Base-by-base conservation (phyloP, 2,329 filamentous ascomycete genomes). In the Paramyrothecium roridum region DNA sequence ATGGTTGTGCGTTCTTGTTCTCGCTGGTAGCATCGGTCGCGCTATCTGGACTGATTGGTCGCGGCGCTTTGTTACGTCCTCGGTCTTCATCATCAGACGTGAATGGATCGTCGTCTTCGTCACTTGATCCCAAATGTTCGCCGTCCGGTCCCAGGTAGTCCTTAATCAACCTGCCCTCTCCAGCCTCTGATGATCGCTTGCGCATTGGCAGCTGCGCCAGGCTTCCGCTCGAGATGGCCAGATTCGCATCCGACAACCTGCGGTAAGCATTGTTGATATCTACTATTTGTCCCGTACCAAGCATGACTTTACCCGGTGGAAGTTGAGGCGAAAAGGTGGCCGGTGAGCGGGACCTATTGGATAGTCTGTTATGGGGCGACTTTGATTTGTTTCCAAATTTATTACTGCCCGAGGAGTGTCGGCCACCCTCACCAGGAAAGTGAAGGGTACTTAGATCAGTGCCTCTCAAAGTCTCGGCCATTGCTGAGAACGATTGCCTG, bases 211-310 rank as follows among this genome's bases (percentile, higher is more conserved):
- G 74, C 52, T 79, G 76, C 8, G 87, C 80, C 33, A 93, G 72
- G 52, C 77, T 82, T 26, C 88, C 86, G 19, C 83, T 80, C 6
- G 86, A 85, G 30, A 80, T 80, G 3, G 84, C 78, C 47, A 93
- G 73, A 52, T 87, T 86, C 12, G 87, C 87, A 66, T 93, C 87
- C 1, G 89, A 91, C 19, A 92, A 74, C 56, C 84, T 82, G 52
- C 86, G 80, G 66, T 92, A 90, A 3, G 88, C 87, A 59, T 78
- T 87, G 56, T 81, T 84, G 70, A 89, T 82, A 65, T 92, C 87
- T 52, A 91, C 74, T 2, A 82, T 69, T 49, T 82, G 80, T 12
- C 84, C 85, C 53, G 85, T 84, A 46, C 84, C 81, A 3, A 89
- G 77, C 48, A 84, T 76, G 16, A 81, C 67, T 67, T 64, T 68